Conservation (phyloP, 345 rosid genomes). For the Psidium guajava region DNA sequence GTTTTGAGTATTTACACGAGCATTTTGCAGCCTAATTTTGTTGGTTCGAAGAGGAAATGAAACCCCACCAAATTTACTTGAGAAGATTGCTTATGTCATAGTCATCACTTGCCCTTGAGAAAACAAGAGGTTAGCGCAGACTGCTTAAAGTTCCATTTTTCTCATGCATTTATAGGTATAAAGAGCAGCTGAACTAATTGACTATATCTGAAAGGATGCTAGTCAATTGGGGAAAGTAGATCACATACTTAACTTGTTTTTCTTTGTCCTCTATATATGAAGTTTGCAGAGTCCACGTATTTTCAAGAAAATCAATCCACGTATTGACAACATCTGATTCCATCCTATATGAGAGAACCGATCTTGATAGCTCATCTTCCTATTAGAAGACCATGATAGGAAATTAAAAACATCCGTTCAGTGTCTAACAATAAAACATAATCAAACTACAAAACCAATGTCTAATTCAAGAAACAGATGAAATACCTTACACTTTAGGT, state of each 20-base stretch:
- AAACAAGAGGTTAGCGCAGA: not conserved
- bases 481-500: conserved; percentile 66
- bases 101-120: not conserved
- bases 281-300: conserved; percentile 48
- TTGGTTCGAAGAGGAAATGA: not conserved
- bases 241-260: conserved; percentile 66
- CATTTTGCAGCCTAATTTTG: not conserved
- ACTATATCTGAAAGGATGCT: not conserved
- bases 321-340: conserved; percentile 70
- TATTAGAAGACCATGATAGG: conserved; percentile 9
- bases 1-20: not conserved
- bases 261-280: conserved; percentile 37
- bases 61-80: not conserved
- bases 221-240: not conserved
- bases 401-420: not conserved
- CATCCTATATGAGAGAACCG: conserved; percentile 45
- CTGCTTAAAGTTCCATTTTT: not conserved
- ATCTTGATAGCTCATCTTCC: conserved; percentile 84
- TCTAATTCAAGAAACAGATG: not conserved
- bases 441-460: not conserved
- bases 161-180: not conserved
- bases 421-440: not conserved
- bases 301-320: conserved; percentile 65
- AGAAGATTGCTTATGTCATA: not conserved
- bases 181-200: not conserved